Conservation (phyloP, 805 yeast genomes). For the Torulaspora gathmanii region DNA sequence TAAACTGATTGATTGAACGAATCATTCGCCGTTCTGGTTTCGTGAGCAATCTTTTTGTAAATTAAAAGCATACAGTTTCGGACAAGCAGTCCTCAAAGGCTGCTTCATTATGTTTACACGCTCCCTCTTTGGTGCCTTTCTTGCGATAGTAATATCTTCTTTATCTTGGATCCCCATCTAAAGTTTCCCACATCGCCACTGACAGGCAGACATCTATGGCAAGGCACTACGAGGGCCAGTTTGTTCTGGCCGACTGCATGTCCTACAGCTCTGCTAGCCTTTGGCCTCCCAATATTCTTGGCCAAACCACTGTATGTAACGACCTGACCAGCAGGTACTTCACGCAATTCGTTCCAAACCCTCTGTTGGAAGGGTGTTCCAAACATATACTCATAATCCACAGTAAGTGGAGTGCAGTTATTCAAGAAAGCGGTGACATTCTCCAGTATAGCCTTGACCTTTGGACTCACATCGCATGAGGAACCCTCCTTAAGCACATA, state of each 20-base stretch:
- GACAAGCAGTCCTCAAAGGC: too few relatives aligned
- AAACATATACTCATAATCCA: conserved; percentile 30
- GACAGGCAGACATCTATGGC: conserved; percentile 40
- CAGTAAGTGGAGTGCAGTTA: conserved; percentile 1
- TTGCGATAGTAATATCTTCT: conserved; percentile 26
- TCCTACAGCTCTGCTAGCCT: conserved; percentile 39
- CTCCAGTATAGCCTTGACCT: not conserved
- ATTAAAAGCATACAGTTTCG: too few relatives aligned
- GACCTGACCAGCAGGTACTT: conserved; percentile 32
- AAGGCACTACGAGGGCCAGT: conserved; percentile 41
- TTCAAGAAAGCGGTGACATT: conserved; percentile 4
- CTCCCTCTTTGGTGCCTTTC: conserved; percentile 1
- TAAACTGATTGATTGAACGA: not conserved
- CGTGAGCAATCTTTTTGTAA: too few relatives aligned
- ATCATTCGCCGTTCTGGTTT: not conserved
- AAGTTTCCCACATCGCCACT: conserved; percentile 37
- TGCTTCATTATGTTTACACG: not conserved
- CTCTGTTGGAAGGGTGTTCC: conserved; percentile 40
- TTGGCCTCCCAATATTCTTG: conserved; percentile 28
- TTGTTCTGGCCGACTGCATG: conserved; percentile 40
- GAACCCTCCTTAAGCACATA: conserved; percentile 3
- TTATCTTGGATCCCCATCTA: conserved; percentile 38
- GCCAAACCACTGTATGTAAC: conserved; percentile 38
- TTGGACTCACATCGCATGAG: not conserved
- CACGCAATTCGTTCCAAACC: conserved; percentile 38